These are phyloP conservation scores for Gastrodia elata DNA, from an alignment of 106 monocot species.

Conservation along the genomic window DNA sequence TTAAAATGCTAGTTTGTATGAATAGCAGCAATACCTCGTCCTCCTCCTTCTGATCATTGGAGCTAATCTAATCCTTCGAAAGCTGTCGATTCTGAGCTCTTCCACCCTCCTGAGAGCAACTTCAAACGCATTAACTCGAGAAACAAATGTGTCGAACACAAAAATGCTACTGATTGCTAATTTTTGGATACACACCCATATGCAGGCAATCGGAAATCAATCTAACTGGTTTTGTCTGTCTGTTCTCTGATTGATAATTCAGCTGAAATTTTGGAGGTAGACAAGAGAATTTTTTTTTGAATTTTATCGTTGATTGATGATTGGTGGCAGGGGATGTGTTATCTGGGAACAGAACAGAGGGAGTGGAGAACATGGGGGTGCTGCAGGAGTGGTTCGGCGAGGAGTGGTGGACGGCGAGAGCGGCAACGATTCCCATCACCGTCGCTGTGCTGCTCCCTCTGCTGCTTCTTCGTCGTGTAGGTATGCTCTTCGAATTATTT, in stretches of 20 bases:
- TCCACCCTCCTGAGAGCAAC: slow-evolving; percentile 12
- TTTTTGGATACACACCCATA: no score
- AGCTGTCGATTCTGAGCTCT: slow-evolving; percentile 1
- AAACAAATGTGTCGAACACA: no score
- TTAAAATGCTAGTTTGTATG: no score
- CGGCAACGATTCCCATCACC: slow-evolving; percentile 27
- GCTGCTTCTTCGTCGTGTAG: slow-evolving; percentile 33
- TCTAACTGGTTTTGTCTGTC: no score
- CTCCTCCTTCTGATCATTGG: slow-evolving; percentile 18
- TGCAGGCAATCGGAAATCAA: no score
- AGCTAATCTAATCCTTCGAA: slow-evolving; percentile 7
- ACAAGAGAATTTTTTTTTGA: no score
- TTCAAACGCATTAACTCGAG: not conserved
- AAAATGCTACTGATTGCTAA: no score
- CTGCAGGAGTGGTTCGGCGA: slow-evolving; percentile 52
- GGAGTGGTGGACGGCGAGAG: slow-evolving; percentile 45
- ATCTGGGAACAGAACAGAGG: slow-evolving; percentile 35
- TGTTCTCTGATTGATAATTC: no score
- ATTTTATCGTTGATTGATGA: no score
- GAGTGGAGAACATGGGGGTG: slow-evolving; percentile 25
- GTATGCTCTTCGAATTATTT: slow-evolving; percentile 23
- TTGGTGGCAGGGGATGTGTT: slow-evolving; percentile 47
- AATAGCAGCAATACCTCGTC: slow-evolving; percentile 12
- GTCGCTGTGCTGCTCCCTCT: slow-evolving; percentile 39
- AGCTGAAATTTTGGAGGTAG: no score